These are phyloP conservation scores for Trichocladium antarcticum DNA, from an alignment of 495 filamentous ascomycete genomes.

Conservation along the genomic window DNA sequence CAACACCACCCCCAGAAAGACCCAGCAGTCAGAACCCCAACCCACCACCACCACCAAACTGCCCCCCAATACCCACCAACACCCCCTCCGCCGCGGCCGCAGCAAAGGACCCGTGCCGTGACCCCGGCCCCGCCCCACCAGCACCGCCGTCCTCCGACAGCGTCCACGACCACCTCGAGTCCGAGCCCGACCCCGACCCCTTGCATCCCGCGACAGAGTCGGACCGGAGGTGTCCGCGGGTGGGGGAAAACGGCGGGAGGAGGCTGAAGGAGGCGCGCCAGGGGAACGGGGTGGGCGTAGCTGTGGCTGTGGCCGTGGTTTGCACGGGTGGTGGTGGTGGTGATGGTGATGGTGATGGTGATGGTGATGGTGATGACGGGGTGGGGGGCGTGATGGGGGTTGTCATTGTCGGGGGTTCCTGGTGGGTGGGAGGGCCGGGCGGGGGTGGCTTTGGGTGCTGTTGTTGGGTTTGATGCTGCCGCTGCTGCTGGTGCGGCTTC, in stretches of 20 bases:
- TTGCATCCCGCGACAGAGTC: slow-evolving; percentile 8
- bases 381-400: neutral
- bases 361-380: neutral
- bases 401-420: neutral
- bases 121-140: neutral
- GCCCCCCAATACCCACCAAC: slow-evolving; percentile 14
- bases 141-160: no score
- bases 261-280: slow-evolving; percentile 8
- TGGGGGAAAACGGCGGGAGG: neutral
- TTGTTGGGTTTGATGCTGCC: neutral
- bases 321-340: neutral
- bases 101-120: neutral
- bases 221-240: neutral
- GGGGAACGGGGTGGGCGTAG: neutral
- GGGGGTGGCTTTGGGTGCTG: neutral
- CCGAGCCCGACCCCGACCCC: slow-evolving; percentile 8
- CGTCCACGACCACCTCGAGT: neutral
- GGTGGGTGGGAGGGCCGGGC: no score
- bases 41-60: slow-evolving; percentile 3
- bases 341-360: neutral
- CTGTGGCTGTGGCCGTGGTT: neutral
- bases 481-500: no score
- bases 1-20: neutral
- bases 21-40: no score
- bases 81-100: neutral